Conservation (phyloP, 495 filamentous ascomycete genomes). For the Xylaria intraflava region DNA sequence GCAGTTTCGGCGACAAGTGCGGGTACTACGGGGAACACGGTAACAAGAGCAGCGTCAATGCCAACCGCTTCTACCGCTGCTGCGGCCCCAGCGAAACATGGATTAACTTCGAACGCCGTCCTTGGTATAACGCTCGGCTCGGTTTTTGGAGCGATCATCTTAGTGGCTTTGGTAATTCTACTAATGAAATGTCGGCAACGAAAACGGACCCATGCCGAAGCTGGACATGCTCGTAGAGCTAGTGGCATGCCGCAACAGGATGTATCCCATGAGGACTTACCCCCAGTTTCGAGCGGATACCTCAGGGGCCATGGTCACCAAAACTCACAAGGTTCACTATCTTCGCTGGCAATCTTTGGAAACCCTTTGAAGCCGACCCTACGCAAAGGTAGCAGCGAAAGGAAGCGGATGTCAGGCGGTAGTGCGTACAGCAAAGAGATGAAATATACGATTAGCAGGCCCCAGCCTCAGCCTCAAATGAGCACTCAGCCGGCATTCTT, state of each 20-base stretch:
- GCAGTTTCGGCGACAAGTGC: too few species aligned
- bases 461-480: conserved; percentile 44
- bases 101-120: conserved; percentile 49
- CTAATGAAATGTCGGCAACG: conserved; percentile 55
- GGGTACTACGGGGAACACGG: too few species aligned
- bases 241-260: conserved; percentile 49
- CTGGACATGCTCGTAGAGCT: conserved; percentile 42
- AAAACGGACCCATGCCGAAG: conserved; percentile 38
- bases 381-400: conserved; percentile 44
- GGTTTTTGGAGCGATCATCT: conserved; percentile 60
- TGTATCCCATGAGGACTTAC: conserved; percentile 49
- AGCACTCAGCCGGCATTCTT: conserved; percentile 19
- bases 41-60: too few species aligned
- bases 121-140: conserved; percentile 76
- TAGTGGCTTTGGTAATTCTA: conserved; percentile 64
- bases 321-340: conserved; percentile 44
- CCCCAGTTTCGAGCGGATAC: conserved; percentile 37
- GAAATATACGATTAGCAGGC: conserved; percentile 49
- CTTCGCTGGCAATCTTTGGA: conserved; percentile 52
- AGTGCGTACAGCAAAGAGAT: conserved; percentile 46
- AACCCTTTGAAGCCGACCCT: conserved; percentile 35
- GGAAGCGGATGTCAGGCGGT: conserved; percentile 35
- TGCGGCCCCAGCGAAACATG: conserved; percentile 19
- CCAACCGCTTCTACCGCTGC: conserved; percentile 5
- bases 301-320: conserved; percentile 42